phyloP scores from a whole-genome alignment of 208 protist genomes.

The Crithidia bombi region DNA sequence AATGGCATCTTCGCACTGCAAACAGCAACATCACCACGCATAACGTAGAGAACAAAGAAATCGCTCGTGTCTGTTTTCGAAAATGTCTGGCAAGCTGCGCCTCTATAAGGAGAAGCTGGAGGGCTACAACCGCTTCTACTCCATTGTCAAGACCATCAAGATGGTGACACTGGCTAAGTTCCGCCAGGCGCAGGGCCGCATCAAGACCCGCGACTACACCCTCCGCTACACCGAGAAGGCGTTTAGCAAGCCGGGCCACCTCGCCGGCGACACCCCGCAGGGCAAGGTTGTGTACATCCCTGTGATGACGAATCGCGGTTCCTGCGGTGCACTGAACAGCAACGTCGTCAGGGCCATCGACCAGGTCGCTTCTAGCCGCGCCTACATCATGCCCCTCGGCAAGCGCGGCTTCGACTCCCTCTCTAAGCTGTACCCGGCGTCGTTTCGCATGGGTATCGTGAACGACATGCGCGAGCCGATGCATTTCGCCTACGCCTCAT shows the following conservation, averaged over 20 bases:
- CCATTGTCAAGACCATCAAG: slow-evolving; percentile 93
- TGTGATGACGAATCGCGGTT: slow-evolving; percentile 90
- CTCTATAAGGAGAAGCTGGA: slow-evolving; percentile 93
- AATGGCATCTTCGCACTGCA: background rate
- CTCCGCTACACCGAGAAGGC: slow-evolving; percentile 91
- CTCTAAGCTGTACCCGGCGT: slow-evolving; percentile 81
- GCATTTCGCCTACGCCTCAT: slow-evolving; percentile 88
- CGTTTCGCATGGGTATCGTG: slow-evolving; percentile 80
- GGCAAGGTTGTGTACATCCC: slow-evolving; percentile 78
- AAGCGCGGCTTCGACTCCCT: slow-evolving; percentile 88
- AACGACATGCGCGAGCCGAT: slow-evolving; percentile 92
- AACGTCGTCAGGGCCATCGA: slow-evolving; percentile 76
- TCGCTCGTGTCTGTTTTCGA: slow-evolving; percentile 17
- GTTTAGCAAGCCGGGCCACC: slow-evolving; percentile 69
- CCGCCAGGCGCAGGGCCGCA: slow-evolving; percentile 68
- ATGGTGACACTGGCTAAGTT: slow-evolving; percentile 93
- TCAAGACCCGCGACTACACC: slow-evolving; percentile 89
- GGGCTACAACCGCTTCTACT: slow-evolving; percentile 92
- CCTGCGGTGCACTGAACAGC: slow-evolving; percentile 90
- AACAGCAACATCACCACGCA: slow-evolving; percentile 7
- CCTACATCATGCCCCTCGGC: slow-evolving; percentile 77
- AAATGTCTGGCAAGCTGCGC: slow-evolving; percentile 91
- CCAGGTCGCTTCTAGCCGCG: slow-evolving; percentile 52
- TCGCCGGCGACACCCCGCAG: slow-evolving; percentile 31
- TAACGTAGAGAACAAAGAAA: slow-evolving; percentile 26